Evolutionary conservation across 176 grass and related monocot genomes (phyloP), one percentile per base, ranked within the genome.

Genomic region (Triticum turgidum): DNA sequence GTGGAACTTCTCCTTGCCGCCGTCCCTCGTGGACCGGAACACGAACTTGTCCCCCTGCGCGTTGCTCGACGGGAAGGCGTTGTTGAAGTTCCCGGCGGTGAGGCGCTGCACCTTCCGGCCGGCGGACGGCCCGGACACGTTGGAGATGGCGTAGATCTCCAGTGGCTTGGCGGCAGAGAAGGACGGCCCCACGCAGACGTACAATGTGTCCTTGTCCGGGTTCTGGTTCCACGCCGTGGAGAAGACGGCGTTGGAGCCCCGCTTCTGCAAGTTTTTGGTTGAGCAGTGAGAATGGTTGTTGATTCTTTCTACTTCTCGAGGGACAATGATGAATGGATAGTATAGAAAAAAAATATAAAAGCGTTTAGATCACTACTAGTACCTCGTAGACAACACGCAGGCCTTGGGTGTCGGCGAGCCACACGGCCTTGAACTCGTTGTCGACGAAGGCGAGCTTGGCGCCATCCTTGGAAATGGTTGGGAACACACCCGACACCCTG

Each of bases 381-480:
- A 67, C 71, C 72, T 67, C 73, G 25, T 47, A 82, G 0, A 86
- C 83, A 15, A 82, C 37, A 0, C 83, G 78, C 54, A 92, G 25
- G 3, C 90, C 86, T 1, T 73, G 7, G 39, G 1, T 66, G 32
- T 89, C 87, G 4, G 87, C 90, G 3, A 92, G 7, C 90, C 87
- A 92, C 3, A 92, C 73, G 0, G 87, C 65, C 34, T 86, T 86
- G 87, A 92, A 89, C n/a, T 83, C 79, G 13, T 92, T 89, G 49
- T 92, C 90, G 0, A 89, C 90, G 25, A 92, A 92, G 8, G 90
- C 87, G 0, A 92, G 87, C 83, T 89, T 92, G 7, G 59, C 39
- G 6, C 90, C 90, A 14, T 92, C 74, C 9, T 2, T 89, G 42
- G 83, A 92, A 29, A 92, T 32, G 70, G 71, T 86, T 0, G 90